Evolutionary conservation across 2,329 filamentous ascomycete genomes (phyloP).

Genomic region (Aspergillus sojae): DNA sequence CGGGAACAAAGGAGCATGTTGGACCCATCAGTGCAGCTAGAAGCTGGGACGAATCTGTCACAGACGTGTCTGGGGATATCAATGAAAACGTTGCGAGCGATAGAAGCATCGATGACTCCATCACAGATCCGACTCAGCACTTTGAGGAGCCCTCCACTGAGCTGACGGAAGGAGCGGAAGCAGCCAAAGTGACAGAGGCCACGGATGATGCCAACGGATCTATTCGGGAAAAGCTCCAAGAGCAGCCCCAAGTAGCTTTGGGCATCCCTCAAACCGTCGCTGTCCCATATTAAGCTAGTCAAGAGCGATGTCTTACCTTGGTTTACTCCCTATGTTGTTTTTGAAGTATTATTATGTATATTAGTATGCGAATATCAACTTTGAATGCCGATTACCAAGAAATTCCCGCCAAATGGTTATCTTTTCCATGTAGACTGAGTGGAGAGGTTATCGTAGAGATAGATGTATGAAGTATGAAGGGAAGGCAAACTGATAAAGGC

Average conservation of each 20-base stretch:
- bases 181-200: background rate
- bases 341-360: background rate
- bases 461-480: background rate
- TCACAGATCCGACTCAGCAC: background rate
- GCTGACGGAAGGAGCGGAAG: too few species aligned
- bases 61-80: background rate
- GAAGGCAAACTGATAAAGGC: background rate
- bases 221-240: constrained; percentile 7
- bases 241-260: background rate
- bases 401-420: background rate
- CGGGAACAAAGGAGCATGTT: background rate
- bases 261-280: constrained; percentile 4
- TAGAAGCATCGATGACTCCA: background rate
- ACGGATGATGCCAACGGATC: background rate
- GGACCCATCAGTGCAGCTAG: background rate
- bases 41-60: background rate
- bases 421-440: background rate
- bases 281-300: constrained; percentile 12
- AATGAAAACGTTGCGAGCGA: background rate
- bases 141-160: background rate
- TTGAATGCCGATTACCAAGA: background rate
- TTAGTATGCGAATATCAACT: background rate
- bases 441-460: background rate
- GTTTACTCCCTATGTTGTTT: background rate
- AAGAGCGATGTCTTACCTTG: background rate